A percentile compares a stretch with the other conserved stretches of the same genome.
Conservation (phyloP, 768 basidiomycete genomes). For the Pleurotus platypus region DNA sequence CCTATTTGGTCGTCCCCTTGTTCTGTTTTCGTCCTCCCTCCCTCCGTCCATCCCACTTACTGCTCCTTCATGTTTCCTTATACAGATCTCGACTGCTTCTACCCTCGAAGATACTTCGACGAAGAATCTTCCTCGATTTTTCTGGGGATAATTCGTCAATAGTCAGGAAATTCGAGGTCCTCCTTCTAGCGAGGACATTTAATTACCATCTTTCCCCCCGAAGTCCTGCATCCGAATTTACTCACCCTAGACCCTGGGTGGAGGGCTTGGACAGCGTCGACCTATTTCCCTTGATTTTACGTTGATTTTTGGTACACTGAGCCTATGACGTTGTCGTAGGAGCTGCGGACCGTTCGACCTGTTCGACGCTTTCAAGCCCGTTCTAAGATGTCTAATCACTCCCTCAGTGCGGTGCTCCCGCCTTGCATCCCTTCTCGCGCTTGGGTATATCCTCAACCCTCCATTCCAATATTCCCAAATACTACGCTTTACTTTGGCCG, state of each 20-base stretch:
- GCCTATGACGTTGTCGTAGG: too few relatives aligned
- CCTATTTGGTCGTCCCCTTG: background rate
- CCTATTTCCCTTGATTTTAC: too few relatives aligned
- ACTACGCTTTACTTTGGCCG: background rate
- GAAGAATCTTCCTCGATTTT: background rate
- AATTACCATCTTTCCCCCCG: background rate
- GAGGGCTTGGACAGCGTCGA: background rate
- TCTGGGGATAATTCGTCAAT: background rate
- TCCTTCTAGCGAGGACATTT: background rate
- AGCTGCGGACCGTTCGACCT: too few relatives aligned
- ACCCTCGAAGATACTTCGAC: background rate
- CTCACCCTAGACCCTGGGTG: background rate
- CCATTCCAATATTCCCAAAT: too few relatives aligned
- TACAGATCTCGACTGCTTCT: background rate
- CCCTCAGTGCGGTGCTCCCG: background rate
- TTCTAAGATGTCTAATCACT: background rate
- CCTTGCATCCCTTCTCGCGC: background rate
- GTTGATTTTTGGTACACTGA: too few relatives aligned
- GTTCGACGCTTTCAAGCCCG: background rate
- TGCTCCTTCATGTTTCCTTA: background rate
- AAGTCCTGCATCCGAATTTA: background rate
- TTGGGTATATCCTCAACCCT: background rate
- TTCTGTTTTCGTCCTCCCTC: background rate
- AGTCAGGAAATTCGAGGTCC: background rate
- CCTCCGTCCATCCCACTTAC: background rate